Conservation (phyloP, 2,329 filamentous ascomycete species). For the Byssothecium circinans region DNA sequence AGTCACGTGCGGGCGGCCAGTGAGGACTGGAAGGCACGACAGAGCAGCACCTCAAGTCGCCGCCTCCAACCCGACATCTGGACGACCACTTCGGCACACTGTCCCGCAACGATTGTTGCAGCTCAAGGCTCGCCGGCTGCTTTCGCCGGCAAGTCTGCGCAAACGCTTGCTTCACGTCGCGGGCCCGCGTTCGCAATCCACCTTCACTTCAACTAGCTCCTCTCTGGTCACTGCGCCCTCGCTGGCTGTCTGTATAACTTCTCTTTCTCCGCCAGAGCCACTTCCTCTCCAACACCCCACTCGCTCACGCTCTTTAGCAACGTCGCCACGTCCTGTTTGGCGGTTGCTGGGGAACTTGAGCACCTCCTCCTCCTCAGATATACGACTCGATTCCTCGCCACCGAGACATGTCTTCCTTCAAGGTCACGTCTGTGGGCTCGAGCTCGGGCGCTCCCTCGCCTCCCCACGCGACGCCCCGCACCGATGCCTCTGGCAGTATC, state of each 20-base stretch:
- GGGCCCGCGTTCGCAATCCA: neutral
- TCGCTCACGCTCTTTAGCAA: too few relatives aligned
- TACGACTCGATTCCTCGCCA: neutral
- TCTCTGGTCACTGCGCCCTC: neutral
- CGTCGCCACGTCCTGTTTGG: neutral
- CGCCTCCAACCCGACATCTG: neutral
- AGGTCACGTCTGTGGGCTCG: conserved; percentile 25
- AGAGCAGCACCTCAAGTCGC: neutral
- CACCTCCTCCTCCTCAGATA: neutral
- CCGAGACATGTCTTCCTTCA: conserved; percentile 4
- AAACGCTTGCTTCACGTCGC: neutral
- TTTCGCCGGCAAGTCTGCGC: neutral
- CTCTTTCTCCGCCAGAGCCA: neutral
- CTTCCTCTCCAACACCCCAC: neutral
- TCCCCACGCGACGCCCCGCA: conserved; percentile 31
- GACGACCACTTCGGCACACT: neutral
- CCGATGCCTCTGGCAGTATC: conserved; percentile 17
- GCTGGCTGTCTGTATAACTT: neutral
- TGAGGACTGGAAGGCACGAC: neutral
- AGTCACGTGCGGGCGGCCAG: neutral
- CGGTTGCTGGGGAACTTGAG: too few relatives aligned
- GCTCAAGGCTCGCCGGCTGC: neutral
- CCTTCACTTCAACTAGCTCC: neutral
- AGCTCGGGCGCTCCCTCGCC: conserved; percentile 20
- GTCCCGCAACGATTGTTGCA: neutral